These are phyloP conservation scores for Suhomyces kunorum DNA, from an alignment of 1,139 yeast genomes.

Conservation along the genomic window DNA sequence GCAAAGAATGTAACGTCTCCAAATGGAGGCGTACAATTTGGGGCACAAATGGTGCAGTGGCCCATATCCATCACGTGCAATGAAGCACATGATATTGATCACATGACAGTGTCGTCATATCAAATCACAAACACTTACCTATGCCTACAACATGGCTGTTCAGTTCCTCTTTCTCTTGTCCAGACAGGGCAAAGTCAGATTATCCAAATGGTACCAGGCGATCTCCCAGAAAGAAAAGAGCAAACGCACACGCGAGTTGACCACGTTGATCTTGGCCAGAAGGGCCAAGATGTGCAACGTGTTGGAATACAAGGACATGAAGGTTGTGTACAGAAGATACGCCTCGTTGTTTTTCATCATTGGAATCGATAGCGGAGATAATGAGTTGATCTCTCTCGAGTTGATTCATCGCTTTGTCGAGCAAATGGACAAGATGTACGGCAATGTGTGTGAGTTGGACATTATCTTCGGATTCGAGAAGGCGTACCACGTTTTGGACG, in stretches of 20 bases:
- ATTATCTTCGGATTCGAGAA: conserved; percentile 92
- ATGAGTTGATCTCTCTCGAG: conserved; percentile 84
- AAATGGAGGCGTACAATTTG: no score
- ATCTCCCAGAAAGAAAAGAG: conserved; percentile 80
- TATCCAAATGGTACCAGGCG: conserved; percentile 91
- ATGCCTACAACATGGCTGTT: conserved; percentile 54
- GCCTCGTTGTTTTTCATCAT: conserved; percentile 90
- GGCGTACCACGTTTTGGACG: conserved; percentile 91
- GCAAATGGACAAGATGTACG: conserved; percentile 93
- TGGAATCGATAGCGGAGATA: conserved; percentile 81
- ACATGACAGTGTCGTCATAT: neutral
- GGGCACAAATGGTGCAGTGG: neutral
- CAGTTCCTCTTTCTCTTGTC: conserved; percentile 80
- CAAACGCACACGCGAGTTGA: conserved; percentile 79
- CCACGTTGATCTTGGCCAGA: conserved; percentile 80
- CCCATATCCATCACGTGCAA: neutral
- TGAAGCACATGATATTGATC: neutral
- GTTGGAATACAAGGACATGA: conserved; percentile 84
- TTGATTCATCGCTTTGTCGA: conserved; percentile 92
- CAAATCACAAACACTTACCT: neutral
- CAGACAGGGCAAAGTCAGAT: conserved; percentile 91
- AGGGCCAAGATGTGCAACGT: conserved; percentile 96
- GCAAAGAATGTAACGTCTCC: no score
- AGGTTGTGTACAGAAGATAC: conserved; percentile 86
- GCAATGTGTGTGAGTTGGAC: conserved; percentile 93